Conservation (phyloP, 2,329 filamentous ascomycete genomes). For the Lanzia echinophila region DNA sequence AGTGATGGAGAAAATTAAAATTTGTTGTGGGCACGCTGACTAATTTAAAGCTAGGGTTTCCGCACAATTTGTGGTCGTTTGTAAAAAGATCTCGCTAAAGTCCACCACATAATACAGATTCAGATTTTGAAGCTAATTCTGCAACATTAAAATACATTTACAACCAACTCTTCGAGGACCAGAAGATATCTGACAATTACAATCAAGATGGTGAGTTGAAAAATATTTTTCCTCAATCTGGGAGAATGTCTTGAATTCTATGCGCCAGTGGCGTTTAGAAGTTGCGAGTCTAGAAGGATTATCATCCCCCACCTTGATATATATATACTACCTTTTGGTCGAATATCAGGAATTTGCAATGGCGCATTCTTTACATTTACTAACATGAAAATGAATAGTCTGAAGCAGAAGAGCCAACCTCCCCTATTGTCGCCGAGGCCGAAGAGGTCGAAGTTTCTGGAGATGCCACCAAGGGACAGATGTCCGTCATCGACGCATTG, state of each 20-base stretch:
- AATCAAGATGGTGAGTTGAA: constrained; percentile 15
- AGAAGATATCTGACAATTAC: constrained; percentile 20
- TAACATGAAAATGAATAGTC: constrained; percentile 50
- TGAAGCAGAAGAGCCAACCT: constrained; percentile 99
- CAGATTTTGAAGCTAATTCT: constrained; percentile 10
- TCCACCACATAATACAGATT: not conserved
- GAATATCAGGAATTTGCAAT: constrained; percentile 3
- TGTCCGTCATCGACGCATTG: constrained; percentile 96
- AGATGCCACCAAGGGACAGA: constrained; percentile 85
- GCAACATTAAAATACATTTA: constrained; percentile 12
- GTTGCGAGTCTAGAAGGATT: not conserved
- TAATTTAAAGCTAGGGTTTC: constrained; percentile 6
- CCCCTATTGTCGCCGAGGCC: constrained; percentile 73
- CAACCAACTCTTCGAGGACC: constrained; percentile 29
- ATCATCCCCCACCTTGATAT: not conserved
- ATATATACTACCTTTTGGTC: not conserved
- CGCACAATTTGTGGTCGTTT: not conserved
- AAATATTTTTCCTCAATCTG: not conserved
- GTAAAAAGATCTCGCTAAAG: constrained; percentile 6
- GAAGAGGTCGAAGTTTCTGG: constrained; percentile 94
- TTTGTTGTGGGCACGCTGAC: constrained; percentile 12
- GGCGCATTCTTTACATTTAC: not conserved
- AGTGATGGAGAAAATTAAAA: constrained; percentile 1
- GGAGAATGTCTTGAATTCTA: not conserved
- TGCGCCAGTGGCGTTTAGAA: not conserved